A percentile compares a stretch with the other conserved stretches of the same genome.
Conservation (phyloP, 108 stramenopile genomes). For the Conticribra weissflogii region DNA sequence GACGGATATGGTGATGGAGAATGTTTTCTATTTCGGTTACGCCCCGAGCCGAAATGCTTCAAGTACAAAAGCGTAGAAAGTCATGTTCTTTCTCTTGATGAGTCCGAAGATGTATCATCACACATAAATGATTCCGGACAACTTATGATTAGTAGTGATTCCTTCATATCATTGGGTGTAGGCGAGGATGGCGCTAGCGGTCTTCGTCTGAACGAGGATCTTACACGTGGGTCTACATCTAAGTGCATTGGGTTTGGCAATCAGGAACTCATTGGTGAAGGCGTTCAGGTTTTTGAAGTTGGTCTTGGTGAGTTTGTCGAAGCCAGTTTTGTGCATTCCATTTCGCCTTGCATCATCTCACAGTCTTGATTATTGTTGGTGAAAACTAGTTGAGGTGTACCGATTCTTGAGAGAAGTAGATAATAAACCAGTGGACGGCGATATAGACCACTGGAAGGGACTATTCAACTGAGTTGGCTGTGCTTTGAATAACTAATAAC, state of each 20-base stretch:
- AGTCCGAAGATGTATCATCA: conserved; percentile 11
- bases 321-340: neutral
- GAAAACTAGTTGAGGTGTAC: conserved; percentile 43
- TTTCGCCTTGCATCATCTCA: no score
- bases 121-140: conserved; percentile 39
- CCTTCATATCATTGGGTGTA: conserved; percentile 53
- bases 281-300: conserved; percentile 48
- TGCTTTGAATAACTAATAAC: no score
- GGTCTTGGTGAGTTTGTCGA: conserved; percentile 21
- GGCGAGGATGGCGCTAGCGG: conserved; percentile 47
- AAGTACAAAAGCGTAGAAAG: conserved; percentile 27
- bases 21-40: conserved; percentile 45
- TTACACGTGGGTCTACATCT: conserved; percentile 47
- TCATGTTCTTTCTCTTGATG: conserved; percentile 22
- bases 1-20: conserved; percentile 53
- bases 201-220: conserved; percentile 49
- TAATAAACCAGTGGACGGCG: conserved; percentile 45
- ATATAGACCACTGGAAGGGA: conserved; percentile 44
- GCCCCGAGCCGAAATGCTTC: conserved; percentile 48
- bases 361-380: neutral
- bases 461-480: conserved; percentile 30
- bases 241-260: conserved; percentile 40
- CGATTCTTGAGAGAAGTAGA: conserved; percentile 51
- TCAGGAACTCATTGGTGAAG: conserved; percentile 44
- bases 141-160: conserved; percentile 47